Base-by-base conservation (phyloP, 352 stramenopile species). In the Pythium insidiosum region DNA sequence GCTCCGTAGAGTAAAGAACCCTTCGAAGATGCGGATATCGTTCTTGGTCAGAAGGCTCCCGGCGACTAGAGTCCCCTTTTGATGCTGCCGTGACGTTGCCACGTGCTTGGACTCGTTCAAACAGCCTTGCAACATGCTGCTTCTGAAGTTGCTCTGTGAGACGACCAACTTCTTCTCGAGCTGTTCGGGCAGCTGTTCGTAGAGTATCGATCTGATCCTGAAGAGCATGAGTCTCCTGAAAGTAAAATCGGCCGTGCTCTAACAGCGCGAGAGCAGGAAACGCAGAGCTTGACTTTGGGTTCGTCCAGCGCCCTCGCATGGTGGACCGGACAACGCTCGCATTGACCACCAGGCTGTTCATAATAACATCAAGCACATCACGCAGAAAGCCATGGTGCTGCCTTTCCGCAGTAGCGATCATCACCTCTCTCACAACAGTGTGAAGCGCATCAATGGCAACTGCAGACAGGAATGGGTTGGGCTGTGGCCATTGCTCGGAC, bases 391-490 rank as follows among this genome's bases (percentile, higher is more conserved):
- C 71, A 33, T 79, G 66, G 16, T 83, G 59, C 7, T n/a, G n/a
- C n/a, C n/a, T n/a, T n/a, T n/a, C n/a, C 63, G 58, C 22, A 69
- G 59, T 11, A 84, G 45, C 20, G 58, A 62, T n/a, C n/a, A n/a
- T n/a, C n/a, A n/a, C n/a, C n/a, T n/a, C 13, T 46, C 20, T 0
- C 58, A 56, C 31, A 82, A 65, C 53, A 82, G 68, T 35, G n/a
- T 74, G 56, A 6, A 86, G 56, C 12, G 61, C 68, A 0, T 55
- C 66, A 30, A 81, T 73, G 2, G 68, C 58, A 26, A 84, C 57
- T 4, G 71, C 58, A 9, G 71, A 66, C 16, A 81, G 26, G 48
- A 87, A 83, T 1, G 58, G 49, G 38, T 84, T 82, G 1, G 70
- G 73, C 7, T 60, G 60, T 7, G 68, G 51, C 70, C 72, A 81